phyloP scores from a whole-genome alignment of 2,329 filamentous ascomycete species.

The Colletotrichum tropicicola region DNA sequence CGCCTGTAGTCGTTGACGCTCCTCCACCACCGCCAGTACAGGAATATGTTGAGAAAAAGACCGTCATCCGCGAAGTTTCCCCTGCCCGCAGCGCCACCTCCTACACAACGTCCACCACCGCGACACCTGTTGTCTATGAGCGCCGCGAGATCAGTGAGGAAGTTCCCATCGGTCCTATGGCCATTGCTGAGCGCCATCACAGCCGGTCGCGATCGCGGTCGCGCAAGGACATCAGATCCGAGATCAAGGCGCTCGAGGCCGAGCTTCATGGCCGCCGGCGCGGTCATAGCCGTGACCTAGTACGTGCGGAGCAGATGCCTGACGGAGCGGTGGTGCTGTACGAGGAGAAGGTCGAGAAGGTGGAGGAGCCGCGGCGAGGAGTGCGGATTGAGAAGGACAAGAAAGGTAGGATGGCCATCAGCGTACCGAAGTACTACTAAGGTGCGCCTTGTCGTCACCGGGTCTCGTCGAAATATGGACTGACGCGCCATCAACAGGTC shows the following conservation, averaged over 20 bases:
- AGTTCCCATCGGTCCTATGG: slow-evolving; percentile 49
- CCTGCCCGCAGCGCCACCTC: slow-evolving; percentile 47
- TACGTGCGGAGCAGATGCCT: slow-evolving; percentile 64
- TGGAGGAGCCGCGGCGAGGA: slow-evolving; percentile 63
- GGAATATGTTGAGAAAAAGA: slow-evolving; percentile 56
- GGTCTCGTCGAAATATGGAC: slow-evolving; percentile 21
- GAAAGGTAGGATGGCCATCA: slow-evolving; percentile 95
- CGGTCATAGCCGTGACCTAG: slow-evolving; percentile 57
- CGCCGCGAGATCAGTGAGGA: slow-evolving; percentile 46
- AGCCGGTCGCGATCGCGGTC: slow-evolving; percentile 54
- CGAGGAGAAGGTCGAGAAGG: slow-evolving; percentile 65
- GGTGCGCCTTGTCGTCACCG: slow-evolving; percentile 49
- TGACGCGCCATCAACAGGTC: slow-evolving; percentile 56
- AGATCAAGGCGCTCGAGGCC: slow-evolving; percentile 76
- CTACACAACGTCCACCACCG: slow-evolving; percentile 43
- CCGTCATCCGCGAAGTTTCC: slow-evolving; percentile 58
- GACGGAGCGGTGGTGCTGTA: slow-evolving; percentile 72
- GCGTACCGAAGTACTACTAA: slow-evolving; percentile 77
- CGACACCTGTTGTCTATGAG: slow-evolving; percentile 51
- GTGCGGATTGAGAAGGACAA: slow-evolving; percentile 85
- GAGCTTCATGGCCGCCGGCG: slow-evolving; percentile 55
- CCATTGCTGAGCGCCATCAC: slow-evolving; percentile 48
- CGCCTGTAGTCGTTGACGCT: slow-evolving; percentile 43
- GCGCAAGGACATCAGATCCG: slow-evolving; percentile 72
- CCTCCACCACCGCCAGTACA: slow-evolving; percentile 40